Base-by-base conservation (phyloP, 2,329 filamentous ascomycete genomes). In the Clarireedia hainanense region DNA sequence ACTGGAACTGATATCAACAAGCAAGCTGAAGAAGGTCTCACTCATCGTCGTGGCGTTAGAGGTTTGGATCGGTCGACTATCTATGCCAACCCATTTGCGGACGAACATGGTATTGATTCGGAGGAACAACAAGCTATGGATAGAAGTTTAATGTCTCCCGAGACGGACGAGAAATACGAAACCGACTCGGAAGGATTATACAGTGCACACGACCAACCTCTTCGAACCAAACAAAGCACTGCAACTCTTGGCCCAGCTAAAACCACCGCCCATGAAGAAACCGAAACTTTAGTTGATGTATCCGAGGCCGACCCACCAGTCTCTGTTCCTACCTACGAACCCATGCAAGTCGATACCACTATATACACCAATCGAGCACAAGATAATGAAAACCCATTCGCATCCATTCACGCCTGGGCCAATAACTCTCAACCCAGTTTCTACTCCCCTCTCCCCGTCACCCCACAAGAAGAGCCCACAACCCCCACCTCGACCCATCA, bases 351-450 rank as follows among this genome's bases (percentile, higher is more conserved):
- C 39, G 52, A 61, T 12, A 34, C 10, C 30, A 65, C 74, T 23
- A 70, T 64, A 5, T 67, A 72, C 6, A 71, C 79, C 57, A 77
- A 80, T 62, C 80, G 73, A 68, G 75, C 79, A 72, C 78, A 78
- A 0, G 75, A 78, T 7, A 74, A 79, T 61, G 67, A 72, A 2
- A 60, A 66, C 37, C 75, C 78, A 1, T 84, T 78, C 64, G 77
- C 78, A 47, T 82, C 80, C 1, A 85, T 85, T 61, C 80, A 85
- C 65, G 83, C 82, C 0, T 85, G 83, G 82, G 81, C 82, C 1
- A 76, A 82, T 61, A 61, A 65, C 24, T 61, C 65, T 7, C 65
- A 64, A 53, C 34, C 40, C 9, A 75, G 76, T 63, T 84, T 84
- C 64, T 84, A 84, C 72, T 84, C 81, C 5, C 80, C 81, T 4